Evolutionary conservation across 2,329 filamentous ascomycete species (phyloP).

Genomic region (Epichloe festucae): DNA sequence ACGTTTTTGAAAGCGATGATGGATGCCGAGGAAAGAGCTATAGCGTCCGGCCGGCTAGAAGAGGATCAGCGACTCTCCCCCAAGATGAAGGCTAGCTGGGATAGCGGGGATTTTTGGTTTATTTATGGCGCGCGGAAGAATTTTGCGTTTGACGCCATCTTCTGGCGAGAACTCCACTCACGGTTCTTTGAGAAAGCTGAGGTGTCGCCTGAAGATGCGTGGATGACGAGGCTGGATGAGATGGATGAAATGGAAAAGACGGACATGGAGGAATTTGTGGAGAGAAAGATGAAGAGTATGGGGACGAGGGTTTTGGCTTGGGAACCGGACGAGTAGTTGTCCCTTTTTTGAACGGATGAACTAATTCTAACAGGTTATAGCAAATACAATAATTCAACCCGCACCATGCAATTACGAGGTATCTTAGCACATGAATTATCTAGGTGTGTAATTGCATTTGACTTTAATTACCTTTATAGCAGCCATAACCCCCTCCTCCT

Average conservation of each 20-base stretch:
- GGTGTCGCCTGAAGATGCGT: no score
- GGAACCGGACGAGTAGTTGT: background rate
- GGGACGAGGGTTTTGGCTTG: background rate
- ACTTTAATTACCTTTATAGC: no score
- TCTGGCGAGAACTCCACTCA: constrained; percentile 24
- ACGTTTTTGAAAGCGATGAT: constrained; percentile 22
- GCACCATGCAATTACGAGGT: no score
- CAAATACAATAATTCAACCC: no score
- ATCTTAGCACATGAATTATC: no score
- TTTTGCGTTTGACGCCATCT: constrained; percentile 25
- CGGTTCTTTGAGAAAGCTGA: constrained; percentile 16
- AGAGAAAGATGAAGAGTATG: constrained; percentile 8
- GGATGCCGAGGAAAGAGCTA: constrained; percentile 14
- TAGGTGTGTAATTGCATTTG: no score
- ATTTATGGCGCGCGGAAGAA: constrained; percentile 23
- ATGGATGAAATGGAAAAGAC: constrained; percentile 3
- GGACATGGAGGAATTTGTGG: constrained; percentile 8
- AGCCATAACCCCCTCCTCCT: no score
- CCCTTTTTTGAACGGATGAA: background rate
- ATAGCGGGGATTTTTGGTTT: constrained; percentile 18
- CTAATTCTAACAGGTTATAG: no score
- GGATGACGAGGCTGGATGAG: constrained; percentile 9
- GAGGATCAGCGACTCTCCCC: constrained; percentile 13
- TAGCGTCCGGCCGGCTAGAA: background rate
- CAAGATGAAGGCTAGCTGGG: constrained; percentile 24